These are phyloP conservation scores for Yarrowia sp. DNA, from an alignment of 805 yeast genomes.

Conservation along the genomic window DNA sequence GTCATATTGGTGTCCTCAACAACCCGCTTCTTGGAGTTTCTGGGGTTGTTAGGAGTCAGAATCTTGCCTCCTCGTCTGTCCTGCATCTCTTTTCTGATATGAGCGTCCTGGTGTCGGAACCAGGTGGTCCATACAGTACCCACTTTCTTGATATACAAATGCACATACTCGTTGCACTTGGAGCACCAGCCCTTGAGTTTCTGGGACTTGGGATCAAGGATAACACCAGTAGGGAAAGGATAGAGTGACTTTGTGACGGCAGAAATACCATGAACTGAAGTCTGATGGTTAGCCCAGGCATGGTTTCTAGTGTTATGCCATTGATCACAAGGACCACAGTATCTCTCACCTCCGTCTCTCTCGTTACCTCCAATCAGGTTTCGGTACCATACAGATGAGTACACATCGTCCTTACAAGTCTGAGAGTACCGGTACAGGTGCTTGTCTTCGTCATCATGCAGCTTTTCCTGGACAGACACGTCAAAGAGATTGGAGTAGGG, in stretches of 20 bases:
- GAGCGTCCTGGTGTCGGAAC: conserved; percentile 23
- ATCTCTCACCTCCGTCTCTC: conserved; percentile 18
- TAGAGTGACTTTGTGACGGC: conserved; percentile 5
- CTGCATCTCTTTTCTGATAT: conserved; percentile 18
- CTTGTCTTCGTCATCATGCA: not conserved
- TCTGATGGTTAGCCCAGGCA: conserved; percentile 24
- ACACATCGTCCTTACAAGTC: not conserved
- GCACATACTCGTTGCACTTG: not conserved
- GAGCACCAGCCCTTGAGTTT: conserved; percentile 21
- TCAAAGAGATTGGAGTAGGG: conserved; percentile 4
- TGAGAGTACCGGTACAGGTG: not conserved
- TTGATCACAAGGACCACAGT: not conserved
- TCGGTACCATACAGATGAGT: conserved; percentile 13
- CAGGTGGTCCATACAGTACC: conserved; percentile 14
- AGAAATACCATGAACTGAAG: conserved; percentile 4
- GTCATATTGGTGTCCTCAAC: not conserved
- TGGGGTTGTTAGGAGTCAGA: not conserved
- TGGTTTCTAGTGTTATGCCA: conserved; percentile 18
- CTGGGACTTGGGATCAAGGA: not conserved
- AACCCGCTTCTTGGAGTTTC: conserved; percentile 3
- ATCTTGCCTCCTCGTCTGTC: conserved; percentile 23
- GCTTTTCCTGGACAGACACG: not conserved
- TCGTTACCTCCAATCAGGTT: not conserved
- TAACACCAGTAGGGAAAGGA: conserved; percentile 4
- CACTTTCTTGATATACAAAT: not conserved